phyloP scores from a whole-genome alignment of 2,329 filamentous ascomycete genomes.

The Neocatenulostroma microsporum region DNA sequence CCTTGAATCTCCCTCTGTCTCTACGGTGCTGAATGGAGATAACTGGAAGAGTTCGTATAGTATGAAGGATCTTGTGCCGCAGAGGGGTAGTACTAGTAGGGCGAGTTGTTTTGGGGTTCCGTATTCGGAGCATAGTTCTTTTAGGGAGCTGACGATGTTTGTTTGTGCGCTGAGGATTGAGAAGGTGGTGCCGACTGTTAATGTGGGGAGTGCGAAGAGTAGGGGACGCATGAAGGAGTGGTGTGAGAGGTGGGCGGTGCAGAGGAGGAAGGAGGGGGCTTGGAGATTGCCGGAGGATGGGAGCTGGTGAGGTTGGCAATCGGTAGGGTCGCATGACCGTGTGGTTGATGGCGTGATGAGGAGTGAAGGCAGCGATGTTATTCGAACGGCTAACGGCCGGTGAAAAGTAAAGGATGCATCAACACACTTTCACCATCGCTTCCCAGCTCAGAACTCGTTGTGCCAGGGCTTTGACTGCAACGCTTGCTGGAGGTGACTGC shows the following conservation, averaged over 20 bases:
- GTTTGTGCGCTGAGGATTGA: constrained; percentile 80
- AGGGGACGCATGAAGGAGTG: constrained; percentile 60
- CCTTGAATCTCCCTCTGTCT: constrained; percentile 55
- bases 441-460: too few relatives aligned
- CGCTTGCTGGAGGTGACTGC: too few relatives aligned
- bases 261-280: constrained; percentile 55
- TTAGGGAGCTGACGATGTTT: constrained; percentile 90
- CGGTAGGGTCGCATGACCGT: too few relatives aligned
- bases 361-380: too few relatives aligned
- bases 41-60: constrained; percentile 71
- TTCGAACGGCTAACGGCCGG: too few relatives aligned
- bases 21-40: constrained; percentile 56
- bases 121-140: constrained; percentile 93
- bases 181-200: constrained; percentile 87
- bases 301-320: constrained; percentile 19
- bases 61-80: constrained; percentile 64
- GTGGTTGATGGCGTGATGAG: too few relatives aligned
- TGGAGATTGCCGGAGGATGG: constrained; percentile 36
- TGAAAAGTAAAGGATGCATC: too few relatives aligned
- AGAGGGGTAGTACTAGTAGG: constrained; percentile 73
- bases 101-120: constrained; percentile 89
- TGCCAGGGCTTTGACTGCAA: too few relatives aligned
- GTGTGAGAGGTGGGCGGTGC: constrained; percentile 56
- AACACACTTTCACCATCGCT: too few relatives aligned
- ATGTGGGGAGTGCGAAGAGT: constrained; percentile 59